Conservation (phyloP, 495 filamentous ascomycete species). For the Penicillium coffeae region DNA sequence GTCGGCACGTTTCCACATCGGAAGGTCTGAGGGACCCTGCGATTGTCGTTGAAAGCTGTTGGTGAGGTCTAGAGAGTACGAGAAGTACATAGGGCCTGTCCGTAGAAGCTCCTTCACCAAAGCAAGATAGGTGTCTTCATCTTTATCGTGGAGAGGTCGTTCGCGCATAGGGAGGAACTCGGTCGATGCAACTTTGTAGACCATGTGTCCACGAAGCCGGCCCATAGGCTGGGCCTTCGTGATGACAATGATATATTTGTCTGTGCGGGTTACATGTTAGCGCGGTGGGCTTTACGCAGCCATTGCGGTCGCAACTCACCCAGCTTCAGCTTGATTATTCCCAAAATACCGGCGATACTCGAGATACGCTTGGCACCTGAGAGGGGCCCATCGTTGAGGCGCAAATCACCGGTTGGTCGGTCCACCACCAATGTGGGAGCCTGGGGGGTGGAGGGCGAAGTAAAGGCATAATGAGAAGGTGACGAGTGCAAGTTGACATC, state of each 20-base stretch:
- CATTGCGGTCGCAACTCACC: slow-evolving; percentile 49
- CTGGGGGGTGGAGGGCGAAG: slow-evolving; percentile 87
- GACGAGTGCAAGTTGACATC: slow-evolving; percentile 96
- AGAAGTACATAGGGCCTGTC: slow-evolving; percentile 92
- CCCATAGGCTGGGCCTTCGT: slow-evolving; percentile 92
- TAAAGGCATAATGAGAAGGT: slow-evolving; percentile 89
- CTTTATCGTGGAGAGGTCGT: slow-evolving; percentile 80
- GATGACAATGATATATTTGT: slow-evolving; percentile 96
- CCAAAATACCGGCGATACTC: slow-evolving; percentile 90
- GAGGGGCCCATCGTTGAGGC: slow-evolving; percentile 72
- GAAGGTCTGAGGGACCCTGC: slow-evolving; percentile 59
- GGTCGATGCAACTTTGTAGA: slow-evolving; percentile 86
- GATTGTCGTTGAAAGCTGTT: slow-evolving; percentile 93
- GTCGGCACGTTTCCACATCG: slow-evolving; percentile 89
- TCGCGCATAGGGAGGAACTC: slow-evolving; percentile 94
- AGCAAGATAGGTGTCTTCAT: slow-evolving; percentile 85
- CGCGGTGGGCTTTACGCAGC: background rate
- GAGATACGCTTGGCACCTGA: slow-evolving; percentile 77
- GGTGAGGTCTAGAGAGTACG: slow-evolving; percentile 91
- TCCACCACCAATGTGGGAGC: slow-evolving; percentile 84
- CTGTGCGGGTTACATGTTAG: slow-evolving; percentile 41
- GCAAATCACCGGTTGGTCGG: slow-evolving; percentile 86
- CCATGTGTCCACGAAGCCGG: slow-evolving; percentile 83
- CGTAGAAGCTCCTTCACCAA: slow-evolving; percentile 75
- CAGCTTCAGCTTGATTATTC: slow-evolving; percentile 83